Percentiles rank a stretch among this genome's conserved stretches.
These are phyloP conservation scores for Chalaropsis ovoidea DNA, from an alignment of 2,329 filamentous ascomycete genomes.

Conservation along the genomic window DNA sequence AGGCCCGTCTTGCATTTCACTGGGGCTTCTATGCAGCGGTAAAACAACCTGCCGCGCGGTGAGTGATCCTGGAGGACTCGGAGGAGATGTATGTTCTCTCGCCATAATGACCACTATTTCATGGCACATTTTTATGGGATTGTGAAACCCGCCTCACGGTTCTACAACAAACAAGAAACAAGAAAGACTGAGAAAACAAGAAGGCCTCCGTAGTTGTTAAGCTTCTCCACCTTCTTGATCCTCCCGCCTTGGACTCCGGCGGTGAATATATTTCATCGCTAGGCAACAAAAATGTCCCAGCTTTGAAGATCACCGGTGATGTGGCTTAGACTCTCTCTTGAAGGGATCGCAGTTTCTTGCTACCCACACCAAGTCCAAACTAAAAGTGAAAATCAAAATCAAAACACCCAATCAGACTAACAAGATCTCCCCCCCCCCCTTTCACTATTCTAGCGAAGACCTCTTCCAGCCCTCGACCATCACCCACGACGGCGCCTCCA, in stretches of 20 bases:
- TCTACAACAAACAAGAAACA: background rate
- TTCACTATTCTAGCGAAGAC: conserved; percentile 31
- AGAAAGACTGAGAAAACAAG: too few relatives aligned
- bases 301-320: background rate
- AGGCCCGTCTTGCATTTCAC: background rate
- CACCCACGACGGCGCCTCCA: conserved; percentile 32
- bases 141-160: background rate
- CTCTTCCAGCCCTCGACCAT: conserved; percentile 39
- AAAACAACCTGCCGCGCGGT: background rate
- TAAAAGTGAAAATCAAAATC: too few relatives aligned
- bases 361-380: too few relatives aligned
- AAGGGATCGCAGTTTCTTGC: background rate
- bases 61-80: background rate
- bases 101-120: background rate
- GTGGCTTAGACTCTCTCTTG: background rate
- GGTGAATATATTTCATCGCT: background rate
- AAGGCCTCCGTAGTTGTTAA: background rate
- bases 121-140: background rate
- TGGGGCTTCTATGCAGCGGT: background rate
- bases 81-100: background rate
- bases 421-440: background rate
- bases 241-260: background rate
- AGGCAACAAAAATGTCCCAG: too few relatives aligned
- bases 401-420: too few relatives aligned
- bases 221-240: background rate